phyloP scores from a whole-genome alignment of 2,329 filamentous ascomycete species.

The Berkeleyomyces rouxiae region DNA sequence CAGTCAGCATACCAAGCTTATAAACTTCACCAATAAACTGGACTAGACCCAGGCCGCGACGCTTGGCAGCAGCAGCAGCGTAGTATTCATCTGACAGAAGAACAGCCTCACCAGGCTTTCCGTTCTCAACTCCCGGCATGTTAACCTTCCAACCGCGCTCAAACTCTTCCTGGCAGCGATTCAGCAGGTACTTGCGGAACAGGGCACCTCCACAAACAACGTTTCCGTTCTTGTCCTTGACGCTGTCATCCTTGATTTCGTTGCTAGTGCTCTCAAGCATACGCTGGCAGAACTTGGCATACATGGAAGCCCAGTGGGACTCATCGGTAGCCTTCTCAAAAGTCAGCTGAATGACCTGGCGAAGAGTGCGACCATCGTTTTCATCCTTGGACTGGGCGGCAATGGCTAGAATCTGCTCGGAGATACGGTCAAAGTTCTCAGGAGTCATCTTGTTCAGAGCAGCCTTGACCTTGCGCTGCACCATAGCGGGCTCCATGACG shows the following conservation, averaged over 20 bases:
- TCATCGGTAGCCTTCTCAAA: slow-evolving; percentile 99
- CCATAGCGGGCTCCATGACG: slow-evolving; percentile 74
- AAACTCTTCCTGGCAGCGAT: slow-evolving; percentile 96
- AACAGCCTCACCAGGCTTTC: slow-evolving; percentile 42
- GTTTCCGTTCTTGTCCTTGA: slow-evolving; percentile 76
- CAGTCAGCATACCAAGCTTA: slow-evolving; percentile 96
- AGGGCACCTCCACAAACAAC: slow-evolving; percentile 82
- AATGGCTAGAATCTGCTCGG: slow-evolving; percentile 82
- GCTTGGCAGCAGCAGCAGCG: slow-evolving; percentile 78
- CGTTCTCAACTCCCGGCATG: slow-evolving; percentile 44
- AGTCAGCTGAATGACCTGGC: slow-evolving; percentile 95
- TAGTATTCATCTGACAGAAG: slow-evolving; percentile 97
- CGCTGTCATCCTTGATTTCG: slow-evolving; percentile 88
- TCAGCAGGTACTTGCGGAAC: slow-evolving; percentile 97
- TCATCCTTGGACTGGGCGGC: slow-evolving; percentile 93
- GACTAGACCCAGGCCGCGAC: slow-evolving; percentile 89
- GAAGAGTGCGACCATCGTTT: slow-evolving; percentile 78
- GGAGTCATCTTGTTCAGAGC: slow-evolving; percentile 99
- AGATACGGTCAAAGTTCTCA: slow-evolving; percentile 94
- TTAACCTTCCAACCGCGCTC: slow-evolving; percentile 94
- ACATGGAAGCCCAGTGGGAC: slow-evolving; percentile 97
- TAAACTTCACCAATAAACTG: slow-evolving; percentile 99
- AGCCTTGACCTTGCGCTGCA: slow-evolving; percentile 97
- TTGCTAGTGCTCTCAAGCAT: slow-evolving; percentile 93
- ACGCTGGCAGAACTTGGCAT: slow-evolving; percentile 93